Conservation (phyloP, 139 green algal genomes). For the Chlamydomonas sphaeroides region DNA sequence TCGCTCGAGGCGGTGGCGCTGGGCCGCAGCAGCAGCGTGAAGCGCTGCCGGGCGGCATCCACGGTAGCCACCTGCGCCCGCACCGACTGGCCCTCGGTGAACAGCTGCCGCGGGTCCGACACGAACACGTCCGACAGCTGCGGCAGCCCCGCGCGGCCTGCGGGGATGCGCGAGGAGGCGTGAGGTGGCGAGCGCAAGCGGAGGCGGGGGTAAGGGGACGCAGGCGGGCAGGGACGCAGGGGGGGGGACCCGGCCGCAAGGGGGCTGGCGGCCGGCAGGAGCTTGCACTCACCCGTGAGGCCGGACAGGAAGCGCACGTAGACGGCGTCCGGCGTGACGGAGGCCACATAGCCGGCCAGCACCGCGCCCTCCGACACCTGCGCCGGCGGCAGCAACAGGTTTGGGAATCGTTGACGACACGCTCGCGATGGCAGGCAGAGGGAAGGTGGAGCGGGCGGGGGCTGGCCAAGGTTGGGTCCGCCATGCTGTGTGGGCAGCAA, state of each 20-base stretch:
- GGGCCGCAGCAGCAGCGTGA: slow-evolving; percentile 75
- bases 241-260: background rate
- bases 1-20: slow-evolving; percentile 56
- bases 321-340: slow-evolving; percentile 72
- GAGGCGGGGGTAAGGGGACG: background rate
- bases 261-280: no score
- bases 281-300: slow-evolving; percentile 74
- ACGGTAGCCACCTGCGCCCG: slow-evolving; percentile 54
- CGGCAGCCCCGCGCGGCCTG: slow-evolving; percentile 68
- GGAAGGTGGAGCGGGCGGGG: no score
- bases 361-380: slow-evolving; percentile 61
- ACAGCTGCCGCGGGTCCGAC: slow-evolving; percentile 72
- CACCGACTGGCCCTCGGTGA: slow-evolving; percentile 80
- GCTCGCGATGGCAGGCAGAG: no score
- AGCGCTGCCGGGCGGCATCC: slow-evolving; percentile 47
- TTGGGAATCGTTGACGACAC: no score
- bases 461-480: no score
- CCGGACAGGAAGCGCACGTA: slow-evolving; percentile 90
- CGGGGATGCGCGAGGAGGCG: no score
- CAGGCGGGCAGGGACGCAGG: no score
- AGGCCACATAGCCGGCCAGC: slow-evolving; percentile 85
- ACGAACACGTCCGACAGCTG: slow-evolving; percentile 87
- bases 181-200: no score
- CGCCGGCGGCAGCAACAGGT: no score
- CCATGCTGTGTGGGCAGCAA: no score